Conservation (phyloP, 1,284 basidiomycete genomes). For the Marasmius tenuissimus region DNA sequence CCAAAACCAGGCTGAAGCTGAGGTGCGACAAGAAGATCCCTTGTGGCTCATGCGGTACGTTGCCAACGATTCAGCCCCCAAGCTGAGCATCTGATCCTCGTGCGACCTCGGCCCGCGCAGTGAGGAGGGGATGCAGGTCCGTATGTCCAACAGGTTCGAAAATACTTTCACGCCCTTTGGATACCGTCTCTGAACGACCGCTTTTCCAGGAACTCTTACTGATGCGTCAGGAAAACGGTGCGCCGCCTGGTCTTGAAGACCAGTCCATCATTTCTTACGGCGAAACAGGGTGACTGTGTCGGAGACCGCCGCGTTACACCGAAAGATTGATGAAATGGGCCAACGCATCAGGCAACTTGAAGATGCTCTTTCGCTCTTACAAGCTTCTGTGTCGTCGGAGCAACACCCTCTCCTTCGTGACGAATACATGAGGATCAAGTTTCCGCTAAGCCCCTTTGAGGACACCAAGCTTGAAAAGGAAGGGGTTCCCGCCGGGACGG, state of each 20-base stretch:
- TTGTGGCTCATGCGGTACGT: conserved; percentile 49
- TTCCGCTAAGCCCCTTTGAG: conserved; percentile 42
- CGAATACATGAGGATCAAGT: conserved; percentile 63
- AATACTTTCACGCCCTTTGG: background rate
- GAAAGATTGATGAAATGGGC: conserved; percentile 71
- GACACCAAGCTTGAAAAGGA: conserved; percentile 18
- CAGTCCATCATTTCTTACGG: background rate
- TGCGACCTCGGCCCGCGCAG: conserved; percentile 18
- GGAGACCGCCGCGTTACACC: conserved; percentile 68
- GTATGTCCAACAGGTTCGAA: conserved; percentile 39
- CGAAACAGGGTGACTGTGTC: conserved; percentile 52
- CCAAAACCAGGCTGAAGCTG: conserved; percentile 52
- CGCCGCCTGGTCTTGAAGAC: conserved; percentile 15
- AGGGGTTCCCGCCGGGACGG: no score
- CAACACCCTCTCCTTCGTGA: conserved; percentile 63
- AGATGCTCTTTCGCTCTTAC: conserved; percentile 65
- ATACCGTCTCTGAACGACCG: background rate
- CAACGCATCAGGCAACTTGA: conserved; percentile 72
- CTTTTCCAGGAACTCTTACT: background rate
- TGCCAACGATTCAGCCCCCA: conserved; percentile 6
- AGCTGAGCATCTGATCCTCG: background rate
- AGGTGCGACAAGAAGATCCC: conserved; percentile 67
- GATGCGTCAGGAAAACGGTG: background rate
- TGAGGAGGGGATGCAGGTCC: conserved; percentile 45
- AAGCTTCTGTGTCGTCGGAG: conserved; percentile 57